Percentiles rank a stretch among this genome's conserved stretches.
Evolutionary conservation across 345 rosid species (phyloP).

Genomic region (Moricandia arvensis): DNA sequence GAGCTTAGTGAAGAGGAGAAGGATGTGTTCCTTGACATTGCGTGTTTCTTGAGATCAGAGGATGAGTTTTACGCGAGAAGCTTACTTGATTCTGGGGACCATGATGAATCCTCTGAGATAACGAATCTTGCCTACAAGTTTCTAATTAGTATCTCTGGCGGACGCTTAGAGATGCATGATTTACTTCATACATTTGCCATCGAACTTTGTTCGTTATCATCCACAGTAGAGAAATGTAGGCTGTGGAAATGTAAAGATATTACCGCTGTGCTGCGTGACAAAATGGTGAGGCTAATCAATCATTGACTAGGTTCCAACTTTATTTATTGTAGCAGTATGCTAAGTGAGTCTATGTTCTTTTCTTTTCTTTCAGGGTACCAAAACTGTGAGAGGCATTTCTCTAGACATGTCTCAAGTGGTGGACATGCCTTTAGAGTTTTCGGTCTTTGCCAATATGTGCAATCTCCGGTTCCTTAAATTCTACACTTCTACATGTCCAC

Average conservation of each 20-base stretch:
- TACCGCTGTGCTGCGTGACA: constrained; percentile 1
- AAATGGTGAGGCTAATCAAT: constrained; percentile 27
- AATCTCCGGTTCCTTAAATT: constrained; percentile 35
- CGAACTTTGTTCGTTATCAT: constrained; percentile 14
- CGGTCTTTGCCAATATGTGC: constrained; percentile 21
- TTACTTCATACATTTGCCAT: constrained; percentile 32
- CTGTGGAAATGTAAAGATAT: constrained; percentile 24
- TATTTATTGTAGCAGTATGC: background rate
- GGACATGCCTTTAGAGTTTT: background rate
- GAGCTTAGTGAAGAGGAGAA: constrained; percentile 22
- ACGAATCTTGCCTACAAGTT: constrained; percentile 28
- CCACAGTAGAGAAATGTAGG: background rate
- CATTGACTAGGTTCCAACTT: background rate
- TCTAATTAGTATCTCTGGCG: constrained; percentile 14
- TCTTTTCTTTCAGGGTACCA: constrained; percentile 23
- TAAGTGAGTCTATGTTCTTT: background rate
- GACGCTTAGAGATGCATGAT: constrained; percentile 35
- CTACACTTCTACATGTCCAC: constrained; percentile 3
- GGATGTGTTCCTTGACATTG: constrained; percentile 39
- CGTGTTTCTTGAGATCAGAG: constrained; percentile 36
- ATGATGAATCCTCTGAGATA: constrained; percentile 8
- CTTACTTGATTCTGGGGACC: constrained; percentile 9
- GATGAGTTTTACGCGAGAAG: background rate
- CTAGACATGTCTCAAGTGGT: constrained; percentile 20
- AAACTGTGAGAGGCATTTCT: constrained; percentile 29